Evolutionary conservation across 2,329 filamentous ascomycete genomes (phyloP), one percentile per base, ranked within the genome.

Genomic region (Didymella segeticola): DNA sequence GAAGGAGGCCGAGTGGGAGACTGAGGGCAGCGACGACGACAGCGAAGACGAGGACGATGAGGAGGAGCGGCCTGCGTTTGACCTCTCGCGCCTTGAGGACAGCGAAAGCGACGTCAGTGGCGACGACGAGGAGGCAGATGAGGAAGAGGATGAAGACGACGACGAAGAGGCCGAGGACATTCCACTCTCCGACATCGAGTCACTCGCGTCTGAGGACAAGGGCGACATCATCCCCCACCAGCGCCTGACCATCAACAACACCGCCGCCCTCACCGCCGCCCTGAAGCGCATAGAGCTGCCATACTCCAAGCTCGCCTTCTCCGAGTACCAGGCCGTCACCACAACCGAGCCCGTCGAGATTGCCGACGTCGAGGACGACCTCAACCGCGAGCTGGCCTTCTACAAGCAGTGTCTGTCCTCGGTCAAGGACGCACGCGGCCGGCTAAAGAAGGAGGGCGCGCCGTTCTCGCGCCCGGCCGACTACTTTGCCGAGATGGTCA

Each of bases 401-500:
- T 96, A 96, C 82, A 87, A 89, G 66, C 93, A 98, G 78, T 89
- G 89, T 41, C 85, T 96, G 31, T 86, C 90, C 29, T 91, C 91
- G 1, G 91, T 89, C 4, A 85, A 87, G 61, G 79, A 85, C 56
- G 95, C 86, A 2, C 89, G 93, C 50, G 75, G 79, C n/a, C 79
- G 87, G 57, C 82, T 99, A 20, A 89, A 90, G 71, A 87, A 89
- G 60, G 93, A 97, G 75, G 89, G 89, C 8, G 83, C 93, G 1
- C 85, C 90, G 6, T 99, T 99, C 78, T 89, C 91, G 23, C 85
- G 95, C 9, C 95, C 95, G 3, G 88, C 86, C 50, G 95, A 99
- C 78, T 99, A 96, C 79, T 99, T 99, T 68, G 95, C 95, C 37
- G 95, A 99, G 82, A 99, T 98, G 93, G 88, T 97, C 69, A 98